Evolutionary conservation across 2,329 filamentous ascomycete genomes (phyloP).

Genomic region (Arthrobotrys conoides): DNA sequence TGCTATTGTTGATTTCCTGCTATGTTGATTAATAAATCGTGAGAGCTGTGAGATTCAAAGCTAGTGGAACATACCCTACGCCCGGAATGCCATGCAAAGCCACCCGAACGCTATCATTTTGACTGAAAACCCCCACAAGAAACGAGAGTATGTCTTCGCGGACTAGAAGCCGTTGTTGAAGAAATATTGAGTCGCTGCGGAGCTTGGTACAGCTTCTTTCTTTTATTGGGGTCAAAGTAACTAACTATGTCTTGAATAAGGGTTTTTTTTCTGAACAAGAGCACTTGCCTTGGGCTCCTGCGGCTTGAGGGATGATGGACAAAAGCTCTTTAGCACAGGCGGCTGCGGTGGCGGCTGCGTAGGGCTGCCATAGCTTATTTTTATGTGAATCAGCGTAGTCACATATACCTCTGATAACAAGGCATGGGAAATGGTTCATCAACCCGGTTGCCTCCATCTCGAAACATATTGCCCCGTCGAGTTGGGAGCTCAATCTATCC

Average conservation of each 20-base stretch:
- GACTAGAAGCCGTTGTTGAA: neutral
- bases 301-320: neutral
- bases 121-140: neutral
- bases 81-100: too few relatives aligned
- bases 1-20: neutral
- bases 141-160: neutral
- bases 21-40: too few relatives aligned
- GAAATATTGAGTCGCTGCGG: neutral
- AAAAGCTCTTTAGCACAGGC: slow-evolving; percentile 63
- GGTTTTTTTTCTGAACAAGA: neutral
- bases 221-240: neutral
- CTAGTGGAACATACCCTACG: too few relatives aligned
- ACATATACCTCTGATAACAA: slow-evolving; percentile 23
- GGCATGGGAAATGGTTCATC: slow-evolving; percentile 62
- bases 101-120: too few relatives aligned
- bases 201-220: neutral
- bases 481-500: neutral
- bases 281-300: neutral
- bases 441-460: slow-evolving; percentile 64
- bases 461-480: slow-evolving; percentile 2
- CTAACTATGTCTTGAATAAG: neutral
- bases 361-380: slow-evolving; percentile 63
- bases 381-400: slow-evolving; percentile 66
- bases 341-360: slow-evolving; percentile 65
- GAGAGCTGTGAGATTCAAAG: too few relatives aligned